Evolutionary conservation across 371 early-diverging fungal genomes (phyloP), one percentile per base, ranked within the genome.

Genomic region (Syncephalis fuscata): DNA sequence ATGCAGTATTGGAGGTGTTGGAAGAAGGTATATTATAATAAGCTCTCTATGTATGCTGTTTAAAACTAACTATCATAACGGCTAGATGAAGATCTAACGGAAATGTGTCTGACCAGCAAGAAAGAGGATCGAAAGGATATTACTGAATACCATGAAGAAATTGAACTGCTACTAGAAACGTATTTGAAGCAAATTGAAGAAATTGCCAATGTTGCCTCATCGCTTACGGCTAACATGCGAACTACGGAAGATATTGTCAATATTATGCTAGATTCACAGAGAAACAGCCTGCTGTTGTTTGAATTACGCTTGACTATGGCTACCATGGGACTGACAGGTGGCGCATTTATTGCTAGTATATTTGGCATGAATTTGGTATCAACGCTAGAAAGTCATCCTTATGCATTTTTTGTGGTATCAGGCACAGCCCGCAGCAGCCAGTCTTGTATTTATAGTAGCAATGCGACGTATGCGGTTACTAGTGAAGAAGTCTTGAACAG

Each of bases 301-400:
- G 90, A 92, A 54, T 74, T 88, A 46, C 63, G 76, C 46, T 68
- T 89, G 26, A 82, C 81, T 7, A 80, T 89, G 27, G 67, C 78
- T 19, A 88, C 87, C 3, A 59, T 85, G 20, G 84, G 82, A 0
- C 67, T 86, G 40, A 77, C 77, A 16, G 66, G 70, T 17, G 87
- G 85, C 16, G 80, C 85, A 4, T 55, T 90, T 16, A 54, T 80
- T 27, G 76, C 81, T 3, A 64, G 74, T 20, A 45, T 82, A 11
- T 84, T 88, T 48, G 92, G 92, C 26, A 92, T 92, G 92, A 92
- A 92, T 60, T 58, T 92, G 52, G 61, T 66, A 46, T 84, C 73
- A 49, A 66, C 70, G 43, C 66, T 85, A 44, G 92, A 91, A 51
- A 56, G 61, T 9, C 65, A 78, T 39, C 80, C 80, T 0, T 61